Evolutionary conservation across 1,284 basidiomycete genomes (phyloP), one percentile per base, ranked within the genome.

Genomic region (Pyrrhoderma noxium): DNA sequence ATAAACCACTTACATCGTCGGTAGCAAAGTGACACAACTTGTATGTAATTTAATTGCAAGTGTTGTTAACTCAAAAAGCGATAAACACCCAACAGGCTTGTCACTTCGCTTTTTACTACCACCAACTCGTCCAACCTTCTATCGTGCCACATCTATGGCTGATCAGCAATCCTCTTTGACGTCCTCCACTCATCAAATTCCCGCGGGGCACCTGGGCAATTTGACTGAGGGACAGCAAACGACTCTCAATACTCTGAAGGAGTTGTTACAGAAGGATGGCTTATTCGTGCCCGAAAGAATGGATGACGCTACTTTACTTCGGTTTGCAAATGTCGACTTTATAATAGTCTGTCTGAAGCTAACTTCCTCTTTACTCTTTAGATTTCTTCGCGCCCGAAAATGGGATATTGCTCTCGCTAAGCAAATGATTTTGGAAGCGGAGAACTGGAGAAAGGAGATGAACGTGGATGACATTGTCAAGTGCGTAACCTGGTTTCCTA

Each of bases 361-460:
- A 7, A 38, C 14, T 39, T 8, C 14, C 39, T 16, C 5, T 19
- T 45, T 8, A n/a, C n/a, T 25, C 44, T 40, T 8, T 47, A 87
- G 85, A 63, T 98, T 97, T 72, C 73, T 98, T 55, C 80, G 95
- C 36, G 95, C 95, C 3, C 78, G 95, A 59, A 95, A 90, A 68
- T 98, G 97, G 64, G 92, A 98, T 69, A 66, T 96, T 3, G 64
- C 69, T 39, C 84, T 83, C 62, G 76, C 93, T 13, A 93, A 93
- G 72, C 69, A 73, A 60, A 98, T 98, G 95, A 72, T 97, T 60
- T 64, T 85, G 53, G 72, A 74, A 49, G 82, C 82, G 49, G 93
- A 98, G 67, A 73, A 93, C 60, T 99, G 95, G 95, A 80, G 95
- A 65, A 86, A 83, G 65, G 84, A 90, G 2, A 92, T 89, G 67